A percentile compares a stretch with the other conserved stretches of the same genome.
Evolutionary conservation across 176 grass and related monocot genomes (phyloP).

Genomic region (Urochloa ruziziensis): DNA sequence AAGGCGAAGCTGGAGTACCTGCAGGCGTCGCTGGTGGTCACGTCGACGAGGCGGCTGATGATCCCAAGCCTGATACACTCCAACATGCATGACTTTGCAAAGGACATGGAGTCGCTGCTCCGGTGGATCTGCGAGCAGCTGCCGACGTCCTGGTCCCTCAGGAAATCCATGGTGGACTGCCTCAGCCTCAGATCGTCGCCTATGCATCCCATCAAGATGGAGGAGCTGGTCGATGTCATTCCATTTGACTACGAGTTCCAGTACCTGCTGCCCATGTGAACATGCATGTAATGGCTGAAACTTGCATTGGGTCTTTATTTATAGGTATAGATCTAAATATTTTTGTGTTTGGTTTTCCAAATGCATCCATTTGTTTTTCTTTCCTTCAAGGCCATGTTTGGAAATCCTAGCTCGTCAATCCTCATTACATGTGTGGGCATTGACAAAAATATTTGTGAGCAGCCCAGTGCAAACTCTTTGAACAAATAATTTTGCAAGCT

Average conservation of each 20-base stretch:
- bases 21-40: constrained; percentile 84
- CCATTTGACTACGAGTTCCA: constrained; percentile 70
- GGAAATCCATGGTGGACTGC: constrained; percentile 91
- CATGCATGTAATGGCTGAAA: too few relatives aligned
- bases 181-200: constrained; percentile 44
- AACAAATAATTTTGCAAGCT: too few relatives aligned
- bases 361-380: too few relatives aligned
- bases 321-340: too few relatives aligned
- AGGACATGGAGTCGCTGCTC: constrained; percentile 58
- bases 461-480: too few relatives aligned
- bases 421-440: too few relatives aligned
- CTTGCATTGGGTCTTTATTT: too few relatives aligned
- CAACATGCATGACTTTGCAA: constrained; percentile 66
- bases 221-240: constrained; percentile 51
- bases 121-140: constrained; percentile 83
- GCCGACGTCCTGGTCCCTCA: constrained; percentile 83
- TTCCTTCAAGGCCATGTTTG: too few relatives aligned
- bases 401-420: too few relatives aligned
- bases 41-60: constrained; percentile 53
- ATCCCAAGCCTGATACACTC: constrained; percentile 66
- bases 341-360: too few relatives aligned
- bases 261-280: constrained; percentile 73
- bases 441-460: too few relatives aligned
- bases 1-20: constrained; percentile 88
- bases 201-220: constrained; percentile 1